Conservation (phyloP, 1,139 yeast genomes). For the Wickerhamomyces sp. region DNA sequence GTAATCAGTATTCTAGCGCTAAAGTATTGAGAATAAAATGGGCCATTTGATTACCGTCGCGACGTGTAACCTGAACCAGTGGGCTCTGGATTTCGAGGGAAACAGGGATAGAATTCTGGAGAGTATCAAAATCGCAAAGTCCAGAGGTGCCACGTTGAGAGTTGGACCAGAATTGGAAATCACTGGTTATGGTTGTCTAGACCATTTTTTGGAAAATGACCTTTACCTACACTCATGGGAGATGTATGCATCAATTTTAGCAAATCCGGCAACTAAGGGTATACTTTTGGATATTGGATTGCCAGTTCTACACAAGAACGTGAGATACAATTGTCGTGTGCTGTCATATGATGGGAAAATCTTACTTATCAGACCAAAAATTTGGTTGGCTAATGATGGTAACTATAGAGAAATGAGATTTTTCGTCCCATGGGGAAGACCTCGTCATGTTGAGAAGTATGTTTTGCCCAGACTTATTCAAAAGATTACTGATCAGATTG, state of each 20-base stretch:
- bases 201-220: slow-evolving; percentile 90
- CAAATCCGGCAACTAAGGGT: slow-evolving; percentile 61
- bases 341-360: slow-evolving; percentile 76
- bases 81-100: slow-evolving; percentile 98
- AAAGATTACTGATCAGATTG: slow-evolving; percentile 54
- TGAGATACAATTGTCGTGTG: slow-evolving; percentile 87
- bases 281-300: slow-evolving; percentile 88
- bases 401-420: slow-evolving; percentile 96
- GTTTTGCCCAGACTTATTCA: slow-evolving; percentile 66
- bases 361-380: slow-evolving; percentile 82
- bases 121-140: slow-evolving; percentile 73
- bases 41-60: slow-evolving; percentile 52
- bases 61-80: slow-evolving; percentile 80
- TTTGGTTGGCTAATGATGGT: slow-evolving; percentile 94
- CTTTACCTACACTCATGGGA: slow-evolving; percentile 92
- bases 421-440: slow-evolving; percentile 89
- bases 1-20: too few relatives aligned
- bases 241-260: slow-evolving; percentile 73
- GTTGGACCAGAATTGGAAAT: slow-evolving; percentile 97
- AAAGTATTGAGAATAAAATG: too few relatives aligned
- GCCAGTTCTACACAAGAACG: slow-evolving; percentile 85
- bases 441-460: slow-evolving; percentile 67
- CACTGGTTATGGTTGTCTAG: slow-evolving; percentile 93
- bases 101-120: slow-evolving; percentile 85
- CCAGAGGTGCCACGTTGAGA: slow-evolving; percentile 69